Evolutionary conservation across 2,329 filamentous ascomycete species (phyloP).

Genomic region (Monosporascus sp.): DNA sequence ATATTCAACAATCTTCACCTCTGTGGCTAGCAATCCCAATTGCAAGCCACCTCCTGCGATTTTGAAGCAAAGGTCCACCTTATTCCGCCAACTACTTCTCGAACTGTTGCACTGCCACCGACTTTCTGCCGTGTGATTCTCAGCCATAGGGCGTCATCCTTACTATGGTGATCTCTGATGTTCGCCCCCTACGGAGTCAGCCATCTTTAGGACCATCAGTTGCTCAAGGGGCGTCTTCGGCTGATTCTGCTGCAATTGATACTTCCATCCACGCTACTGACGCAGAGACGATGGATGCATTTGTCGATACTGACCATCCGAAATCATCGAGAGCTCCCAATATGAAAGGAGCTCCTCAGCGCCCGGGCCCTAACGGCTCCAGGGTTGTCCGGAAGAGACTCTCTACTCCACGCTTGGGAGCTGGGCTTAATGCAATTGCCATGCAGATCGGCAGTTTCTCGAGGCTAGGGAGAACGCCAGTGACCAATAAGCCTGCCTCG

Average conservation of each 20-base stretch:
- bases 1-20: too few relatives aligned
- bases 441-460: not conserved
- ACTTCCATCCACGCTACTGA: not conserved
- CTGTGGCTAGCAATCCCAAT: too few relatives aligned
- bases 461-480: not conserved
- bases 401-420: conserved; percentile 17
- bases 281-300: not conserved
- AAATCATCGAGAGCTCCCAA: not conserved
- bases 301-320: not conserved
- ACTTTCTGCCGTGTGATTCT: too few relatives aligned
- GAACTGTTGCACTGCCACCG: too few relatives aligned
- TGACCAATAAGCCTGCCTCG: not conserved
- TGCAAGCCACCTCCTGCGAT: too few relatives aligned
- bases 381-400: conserved; percentile 11
- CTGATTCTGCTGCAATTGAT: not conserved
- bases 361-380: conserved; percentile 16
- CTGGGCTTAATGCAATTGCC: conserved; percentile 12
- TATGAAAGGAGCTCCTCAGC: conserved; percentile 13
- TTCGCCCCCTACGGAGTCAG: not conserved
- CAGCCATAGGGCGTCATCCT: not conserved
- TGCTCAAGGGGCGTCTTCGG: not conserved
- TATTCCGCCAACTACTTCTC: too few relatives aligned
- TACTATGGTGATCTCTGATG: not conserved
- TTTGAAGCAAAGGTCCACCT: too few relatives aligned
- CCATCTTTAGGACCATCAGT: not conserved